Conservation (phyloP, 257 asterid species). For the Striga asiatica region DNA sequence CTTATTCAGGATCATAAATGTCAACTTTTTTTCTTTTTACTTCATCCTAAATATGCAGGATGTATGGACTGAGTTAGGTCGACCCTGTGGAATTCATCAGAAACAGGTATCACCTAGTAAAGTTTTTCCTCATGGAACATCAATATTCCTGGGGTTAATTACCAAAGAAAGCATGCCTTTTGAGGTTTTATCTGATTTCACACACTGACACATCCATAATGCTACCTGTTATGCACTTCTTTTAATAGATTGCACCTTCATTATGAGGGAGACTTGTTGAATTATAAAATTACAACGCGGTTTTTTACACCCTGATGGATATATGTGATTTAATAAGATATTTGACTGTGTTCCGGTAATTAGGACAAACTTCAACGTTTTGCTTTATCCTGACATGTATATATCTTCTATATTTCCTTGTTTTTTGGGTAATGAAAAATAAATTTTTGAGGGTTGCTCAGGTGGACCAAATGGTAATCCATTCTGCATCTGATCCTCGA, state of each 20-base stretch:
- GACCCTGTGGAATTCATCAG: conserved; percentile 77
- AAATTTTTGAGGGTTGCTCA: conserved; percentile 19
- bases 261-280: no score
- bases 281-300: no score
- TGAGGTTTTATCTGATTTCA: not conserved
- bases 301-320: no score
- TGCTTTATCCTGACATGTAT: not conserved
- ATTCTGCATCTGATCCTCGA: conserved; percentile 70
- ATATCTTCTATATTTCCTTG: no score
- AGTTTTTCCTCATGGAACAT: not conserved
- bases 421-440: no score
- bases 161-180: not conserved
- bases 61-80: conserved; percentile 75
- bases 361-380: not conserved
- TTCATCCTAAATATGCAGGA: conserved; percentile 33
- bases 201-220: no score
- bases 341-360: not conserved
- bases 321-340: not conserved
- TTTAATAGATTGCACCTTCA: no score
- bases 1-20: no score
- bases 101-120: conserved; percentile 42
- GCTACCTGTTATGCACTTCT: no score
- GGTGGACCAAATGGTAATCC: conserved; percentile 90
- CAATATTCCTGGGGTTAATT: not conserved
- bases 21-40: not conserved